Conservation (phyloP, 495 filamentous ascomycete genomes). For the Talaromyces ruber region DNA sequence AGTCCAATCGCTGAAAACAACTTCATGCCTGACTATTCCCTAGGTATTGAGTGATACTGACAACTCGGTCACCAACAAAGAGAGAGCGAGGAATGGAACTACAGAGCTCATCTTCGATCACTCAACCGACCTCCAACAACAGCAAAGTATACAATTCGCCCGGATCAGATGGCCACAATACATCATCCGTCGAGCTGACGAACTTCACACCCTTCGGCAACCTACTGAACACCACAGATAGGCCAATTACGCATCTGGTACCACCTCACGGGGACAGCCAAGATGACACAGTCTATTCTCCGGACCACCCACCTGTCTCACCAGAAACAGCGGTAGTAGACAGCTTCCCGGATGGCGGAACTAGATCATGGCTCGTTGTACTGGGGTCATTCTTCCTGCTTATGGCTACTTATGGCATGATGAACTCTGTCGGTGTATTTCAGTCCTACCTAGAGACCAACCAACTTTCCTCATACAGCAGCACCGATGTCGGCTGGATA, state of each 20-base stretch:
- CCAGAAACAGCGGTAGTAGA: not conserved
- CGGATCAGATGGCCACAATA: not conserved
- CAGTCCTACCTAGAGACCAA: conserved; percentile 53
- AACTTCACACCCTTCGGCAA: not conserved
- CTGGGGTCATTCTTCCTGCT: conserved; percentile 55
- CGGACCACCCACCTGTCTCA: not conserved
- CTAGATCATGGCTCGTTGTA: conserved; percentile 54
- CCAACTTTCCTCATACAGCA: conserved; percentile 46
- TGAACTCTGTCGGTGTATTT: conserved; percentile 54
- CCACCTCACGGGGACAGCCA: not conserved
- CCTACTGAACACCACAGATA: not conserved
- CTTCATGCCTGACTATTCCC: not conserved
- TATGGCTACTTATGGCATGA: conserved; percentile 51
- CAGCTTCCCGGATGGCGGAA: conserved; percentile 53
- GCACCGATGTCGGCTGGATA: conserved; percentile 58
- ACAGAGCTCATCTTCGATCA: not conserved
- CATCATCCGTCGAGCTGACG: not conserved
- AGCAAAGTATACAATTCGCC: not conserved
- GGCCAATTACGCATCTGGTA: not conserved
- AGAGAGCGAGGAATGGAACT: not conserved
- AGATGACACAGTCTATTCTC: not conserved
- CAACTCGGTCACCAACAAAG: not conserved
- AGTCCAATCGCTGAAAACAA: too few species aligned
- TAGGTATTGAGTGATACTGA: not conserved
- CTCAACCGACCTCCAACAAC: not conserved